phyloP scores from a whole-genome alignment of 495 filamentous ascomycete genomes.

The Daldinia childiae region DNA sequence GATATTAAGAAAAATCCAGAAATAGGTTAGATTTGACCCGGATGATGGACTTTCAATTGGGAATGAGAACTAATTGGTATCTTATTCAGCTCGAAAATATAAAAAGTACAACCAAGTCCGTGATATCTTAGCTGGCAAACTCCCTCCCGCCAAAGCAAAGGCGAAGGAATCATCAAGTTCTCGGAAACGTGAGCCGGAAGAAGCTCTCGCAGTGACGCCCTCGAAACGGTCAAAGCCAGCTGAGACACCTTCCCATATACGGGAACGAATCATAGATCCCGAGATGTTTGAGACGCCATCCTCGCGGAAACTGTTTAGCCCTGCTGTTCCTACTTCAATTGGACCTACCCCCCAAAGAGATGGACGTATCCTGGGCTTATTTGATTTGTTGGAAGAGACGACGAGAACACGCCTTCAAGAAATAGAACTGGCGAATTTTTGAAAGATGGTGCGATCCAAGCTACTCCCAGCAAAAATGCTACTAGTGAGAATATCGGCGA shows the following conservation, averaged over 20 bases:
- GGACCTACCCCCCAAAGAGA: slow-evolving; percentile 93
- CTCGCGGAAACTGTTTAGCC: slow-evolving; percentile 68
- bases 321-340: slow-evolving; percentile 63
- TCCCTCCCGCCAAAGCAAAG: slow-evolving; percentile 49
- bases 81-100: slow-evolving; percentile 78
- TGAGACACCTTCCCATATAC: slow-evolving; percentile 31
- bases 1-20: slow-evolving; percentile 87
- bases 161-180: slow-evolving; percentile 48
- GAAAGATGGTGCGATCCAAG: slow-evolving; percentile 31
- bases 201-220: slow-evolving; percentile 53
- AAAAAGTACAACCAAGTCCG: slow-evolving; percentile 85
- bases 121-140: slow-evolving; percentile 64
- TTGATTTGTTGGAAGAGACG: slow-evolving; percentile 78
- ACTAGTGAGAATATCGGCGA: slow-evolving; percentile 45
- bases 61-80: background rate
- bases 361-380: slow-evolving; percentile 87
- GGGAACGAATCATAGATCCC: slow-evolving; percentile 54
- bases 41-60: background rate
- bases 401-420: slow-evolving; percentile 56
- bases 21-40: slow-evolving; percentile 68
- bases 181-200: slow-evolving; percentile 50
- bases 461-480: slow-evolving; percentile 53
- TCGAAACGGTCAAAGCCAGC: slow-evolving; percentile 43
- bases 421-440: slow-evolving; percentile 8
- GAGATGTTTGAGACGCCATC: slow-evolving; percentile 66